Evolutionary conservation across 1,284 basidiomycete species (phyloP), one percentile per base, ranked within the genome.

Genomic region (Pholiota adiposa): DNA sequence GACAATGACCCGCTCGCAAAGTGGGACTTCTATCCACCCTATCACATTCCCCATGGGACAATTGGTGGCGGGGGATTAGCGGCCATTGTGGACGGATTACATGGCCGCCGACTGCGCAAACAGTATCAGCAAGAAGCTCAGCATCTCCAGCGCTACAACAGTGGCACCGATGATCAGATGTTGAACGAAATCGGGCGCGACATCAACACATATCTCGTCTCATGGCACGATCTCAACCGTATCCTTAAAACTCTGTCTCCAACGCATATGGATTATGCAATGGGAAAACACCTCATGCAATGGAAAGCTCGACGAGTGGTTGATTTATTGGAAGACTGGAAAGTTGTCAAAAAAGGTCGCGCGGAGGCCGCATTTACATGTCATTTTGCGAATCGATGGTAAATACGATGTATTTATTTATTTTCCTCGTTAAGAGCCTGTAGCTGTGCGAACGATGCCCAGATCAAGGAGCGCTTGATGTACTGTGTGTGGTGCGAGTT

Each of bases 21-120:
- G 19, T 54, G 52, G 52, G 52, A 54, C 33, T n/a, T n/a, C n/a
- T 43, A 29, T 40, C 52, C 52, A 12, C 52, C 52, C 11, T 54
- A 43, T 14, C 19, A 31, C 21, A 18, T 21, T 3, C 49, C 33
- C 11, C 8, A 31, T 12, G 16, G 41, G 2, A 11, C n/a, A 2
- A 53, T 54, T 11, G 52, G 12, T 1, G 9, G 7, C 16, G 12
- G 36, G 3, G 52, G 25, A 21, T 3, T 54, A 9, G 38, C 31
- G 3, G 33, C n/a, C 0, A n/a, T 43, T n/a, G 2, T 29, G 8
- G 52, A 43, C 1, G 16, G 27, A 8, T 8, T 44, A 5, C 25
- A 44, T 21, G 52, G 40, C 0, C 41, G 52, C 2, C 40, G 40
- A 8, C 6, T 7, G 5, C 38, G 25, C 1, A n/a, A 44, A 34